Evolutionary conservation across 768 basidiomycete species (phyloP), one percentile per base, ranked within the genome.

Genomic region (Candolleomyces aberdarensis): DNA sequence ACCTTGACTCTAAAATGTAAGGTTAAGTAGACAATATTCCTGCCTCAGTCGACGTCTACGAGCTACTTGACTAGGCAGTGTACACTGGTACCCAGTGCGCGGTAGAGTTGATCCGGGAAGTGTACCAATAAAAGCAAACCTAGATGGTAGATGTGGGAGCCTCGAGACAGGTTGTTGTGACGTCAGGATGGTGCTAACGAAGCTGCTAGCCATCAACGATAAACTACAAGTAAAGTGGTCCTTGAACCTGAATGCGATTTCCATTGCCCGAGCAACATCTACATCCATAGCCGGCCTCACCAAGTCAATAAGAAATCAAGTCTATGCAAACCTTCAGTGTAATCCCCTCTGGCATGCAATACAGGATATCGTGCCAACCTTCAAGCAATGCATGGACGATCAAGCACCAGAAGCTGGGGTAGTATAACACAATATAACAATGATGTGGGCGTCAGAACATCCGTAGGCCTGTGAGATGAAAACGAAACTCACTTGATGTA

Each of bases 381-480:
- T 92, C 0, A 91, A 92, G 68, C 91, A 94, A 68, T 97, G 96
- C 39, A 91, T 69, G 0, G 91, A 93, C 1, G 94, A 95, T 7
- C 94, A 84, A 14, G 92, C 91, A 54, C 82, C 84, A 0, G 91
- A 86, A 0, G 92, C 90, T 0, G 93, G 94, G 0, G 94, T 96
- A 0, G 94, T 96, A 66, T 96, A 96, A 20, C 94, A n/a, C n/a
- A n/a, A n/a, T n/a, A n/a, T n/a, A n/a, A n/a, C 94, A 60, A 96
- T 92, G 65, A 66, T 15, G 48, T n/a, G n/a, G n/a, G n/a, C n/a
- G n/a, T n/a, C n/a, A n/a, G n/a, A n/a, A n/a, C n/a, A n/a, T n/a
- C n/a, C n/a, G 9, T 19, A 57, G 39, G 3, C 55, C 26, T 22
- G 26, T 9, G 5, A 22, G 10, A 44, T 17, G 3, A 22, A 22